Base-by-base conservation (phyloP, 78 protist genomes). In the Polysphondylium violaceum region DNA sequence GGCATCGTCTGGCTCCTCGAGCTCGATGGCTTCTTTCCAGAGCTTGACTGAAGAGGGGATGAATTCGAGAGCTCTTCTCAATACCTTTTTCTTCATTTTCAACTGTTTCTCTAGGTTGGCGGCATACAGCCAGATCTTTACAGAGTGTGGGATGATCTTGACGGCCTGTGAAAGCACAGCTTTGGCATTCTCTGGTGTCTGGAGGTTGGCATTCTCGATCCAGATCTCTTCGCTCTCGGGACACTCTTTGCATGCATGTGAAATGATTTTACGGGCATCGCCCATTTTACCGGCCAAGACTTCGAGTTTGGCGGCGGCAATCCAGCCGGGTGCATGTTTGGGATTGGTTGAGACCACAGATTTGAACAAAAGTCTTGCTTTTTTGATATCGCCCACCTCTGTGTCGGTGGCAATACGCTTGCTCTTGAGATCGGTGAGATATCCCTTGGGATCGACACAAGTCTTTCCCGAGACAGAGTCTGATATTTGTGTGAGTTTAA, bases 21-120 rank as follows among this genome's bases (percentile, higher is more conserved):
- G 72, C 73, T 97, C 98, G 31, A 98, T 88, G 1, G 99, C 99
- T 1, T 96, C 98, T 89, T 95, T 94, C 99, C 99, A 98, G 31
- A 98, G 81, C 53, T 73, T 69, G 40, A 95, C 98, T 2, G 98
- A 96, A 61, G 95, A 88, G 3, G 99, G 98, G 25, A 95, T 93
- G 38, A 53, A 61, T 75, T 96, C 97, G 0, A 97, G 87, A 23
- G 98, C 97, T n/a, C 96, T 95, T 29, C 98, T 65, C 23, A 97
- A 38, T 14, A 98, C 98, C 71, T 74, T 53, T 25, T 79, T 69
- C 56, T 95, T 95, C 33, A 68, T 74, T 36, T 79, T 47, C 11
- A n/a, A 4, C 27, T 96, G 97, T 38, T 60, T 6, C 88, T 98
- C 99, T 23, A 98, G 75, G 12, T 92, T 91, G 0, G 97, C 69